phyloP scores from a whole-genome alignment of 108 stramenopile genomes.

The Thalassiosira profunda region DNA sequence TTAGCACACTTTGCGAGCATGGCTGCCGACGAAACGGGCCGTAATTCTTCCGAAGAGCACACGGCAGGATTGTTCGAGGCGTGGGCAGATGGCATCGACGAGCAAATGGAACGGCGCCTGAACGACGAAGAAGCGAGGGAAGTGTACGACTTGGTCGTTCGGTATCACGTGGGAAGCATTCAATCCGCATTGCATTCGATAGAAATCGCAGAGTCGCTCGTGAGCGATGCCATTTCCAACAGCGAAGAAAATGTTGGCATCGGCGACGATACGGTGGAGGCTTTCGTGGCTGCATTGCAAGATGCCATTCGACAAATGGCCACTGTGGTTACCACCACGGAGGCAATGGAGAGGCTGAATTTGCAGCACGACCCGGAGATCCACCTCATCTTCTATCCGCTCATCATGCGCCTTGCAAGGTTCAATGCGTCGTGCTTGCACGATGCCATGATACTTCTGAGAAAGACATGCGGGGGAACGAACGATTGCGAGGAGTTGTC shows the following conservation, averaged over 20 bases:
- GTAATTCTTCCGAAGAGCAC: background rate
- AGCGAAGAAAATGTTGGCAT: slow-evolving; percentile 13
- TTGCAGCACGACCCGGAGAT: slow-evolving; percentile 23
- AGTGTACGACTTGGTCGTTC: slow-evolving; percentile 18
- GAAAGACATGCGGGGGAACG: slow-evolving; percentile 5
- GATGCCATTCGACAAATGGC: slow-evolving; percentile 18
- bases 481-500: slow-evolving; percentile 3
- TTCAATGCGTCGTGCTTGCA: slow-evolving; percentile 21
- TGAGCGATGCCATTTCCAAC: background rate
- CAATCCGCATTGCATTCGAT: slow-evolving; percentile 22
- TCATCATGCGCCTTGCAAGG: slow-evolving; percentile 16
- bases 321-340: slow-evolving; percentile 19
- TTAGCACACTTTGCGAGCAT: slow-evolving; percentile 28
- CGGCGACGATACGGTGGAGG: background rate
- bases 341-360: slow-evolving; percentile 35
- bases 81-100: slow-evolving; percentile 23
- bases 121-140: slow-evolving; percentile 25
- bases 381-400: slow-evolving; percentile 33
- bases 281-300: slow-evolving; percentile 6
- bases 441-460: slow-evolving; percentile 17
- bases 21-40: slow-evolving; percentile 9
- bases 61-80: slow-evolving; percentile 10
- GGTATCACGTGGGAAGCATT: slow-evolving; percentile 29
- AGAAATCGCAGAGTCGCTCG: slow-evolving; percentile 21
- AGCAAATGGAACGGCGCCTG: slow-evolving; percentile 29